Evolutionary conservation across 768 basidiomycete genomes (phyloP), one percentile per base, ranked within the genome.

Genomic region (Mycena amicta): DNA sequence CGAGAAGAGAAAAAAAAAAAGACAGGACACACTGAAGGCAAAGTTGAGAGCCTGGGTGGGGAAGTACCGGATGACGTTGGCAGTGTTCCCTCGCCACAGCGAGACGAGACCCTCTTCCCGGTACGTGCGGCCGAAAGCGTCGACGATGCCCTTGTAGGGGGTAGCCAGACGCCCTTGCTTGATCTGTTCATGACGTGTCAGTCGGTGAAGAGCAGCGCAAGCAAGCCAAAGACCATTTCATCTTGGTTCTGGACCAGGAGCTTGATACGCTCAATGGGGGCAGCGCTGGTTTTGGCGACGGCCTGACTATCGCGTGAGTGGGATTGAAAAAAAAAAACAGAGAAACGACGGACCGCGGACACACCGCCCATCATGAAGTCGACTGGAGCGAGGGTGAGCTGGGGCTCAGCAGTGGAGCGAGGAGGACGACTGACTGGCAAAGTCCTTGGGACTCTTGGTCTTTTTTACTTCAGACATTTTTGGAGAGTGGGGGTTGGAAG

Each of bases 61-160:
- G 94, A 99, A 99, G 91, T 99, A 99, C 75, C 97, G 95, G 82
- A 99, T 97, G 80, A 99, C 97, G 81, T 99, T 99, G 86, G 97
- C 96, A 58, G 96, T 98, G 88, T 99, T 99, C 77, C 97, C 97
- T 81, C 97, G 83, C 97, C 97, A 98, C 71, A 99, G 82, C 22
- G 97, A 91, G 62, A 94, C 83, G 53, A 97, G 79, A 75, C 97
- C 97, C 83, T 99, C 97, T 16, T 98, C 96, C 66, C 76, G 79
- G 85, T 95, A 96, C 58, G 95, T 98, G 66, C 97, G 92, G 62
- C 66, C 39, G 74, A 97, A 97, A 68, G 95, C 97, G 79, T 98
- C 97, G 57, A 71, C 76, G 67, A 99, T 83, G 72, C 97, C 97
- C 85, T 95, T 95, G 89, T 99, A 98, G 31, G 97, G 97, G 63